Percentiles rank a stretch among this genome's conserved stretches.
These are phyloP conservation scores for Mycena kentingensis DNA, from an alignment of 768 basidiomycete genomes.

Conservation along the genomic window DNA sequence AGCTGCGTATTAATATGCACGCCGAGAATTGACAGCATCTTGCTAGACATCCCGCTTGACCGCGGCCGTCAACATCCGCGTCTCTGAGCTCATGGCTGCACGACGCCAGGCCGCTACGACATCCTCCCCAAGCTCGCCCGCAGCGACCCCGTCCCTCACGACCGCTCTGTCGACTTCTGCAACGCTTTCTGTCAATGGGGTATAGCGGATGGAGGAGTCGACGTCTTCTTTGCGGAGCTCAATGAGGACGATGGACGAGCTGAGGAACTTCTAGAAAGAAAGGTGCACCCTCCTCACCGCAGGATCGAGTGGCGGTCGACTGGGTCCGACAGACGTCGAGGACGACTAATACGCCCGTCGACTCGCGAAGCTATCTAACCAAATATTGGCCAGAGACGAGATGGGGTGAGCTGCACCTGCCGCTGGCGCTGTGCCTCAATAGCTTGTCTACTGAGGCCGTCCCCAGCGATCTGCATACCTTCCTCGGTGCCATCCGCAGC, in stretches of 20 bases:
- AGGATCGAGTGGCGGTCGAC: constrained; percentile 4
- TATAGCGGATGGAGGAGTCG: constrained; percentile 79
- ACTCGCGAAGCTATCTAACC: constrained; percentile 75
- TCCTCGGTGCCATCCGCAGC: constrained; percentile 73
- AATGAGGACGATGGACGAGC: constrained; percentile 83
- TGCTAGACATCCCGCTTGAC: too few species aligned
- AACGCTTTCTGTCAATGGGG: constrained; percentile 99
- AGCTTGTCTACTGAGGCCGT: neutral
- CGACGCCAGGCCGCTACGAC: constrained; percentile 81
- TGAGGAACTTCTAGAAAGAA: constrained; percentile 90
- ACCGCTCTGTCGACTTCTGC: constrained; percentile 81
- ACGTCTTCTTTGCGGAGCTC: constrained; percentile 91
- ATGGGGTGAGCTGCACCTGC: constrained; percentile 69
- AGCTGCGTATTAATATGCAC: neutral
- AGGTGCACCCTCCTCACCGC: constrained; percentile 53
- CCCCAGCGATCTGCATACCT: constrained; percentile 74
- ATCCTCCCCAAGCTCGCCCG: constrained; percentile 74
- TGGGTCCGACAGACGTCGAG: constrained; percentile 61
- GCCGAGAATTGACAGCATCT: neutral
- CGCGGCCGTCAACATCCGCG: too few species aligned
- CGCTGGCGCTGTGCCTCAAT: neutral
- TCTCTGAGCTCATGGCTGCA: constrained; percentile 53
- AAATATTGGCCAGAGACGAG: constrained; percentile 81
- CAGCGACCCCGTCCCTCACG: constrained; percentile 34
- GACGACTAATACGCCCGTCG: constrained; percentile 96